Evolutionary conservation across 2,329 filamentous ascomycete species (phyloP).

Genomic region (Leptographium wingfieldii): DNA sequence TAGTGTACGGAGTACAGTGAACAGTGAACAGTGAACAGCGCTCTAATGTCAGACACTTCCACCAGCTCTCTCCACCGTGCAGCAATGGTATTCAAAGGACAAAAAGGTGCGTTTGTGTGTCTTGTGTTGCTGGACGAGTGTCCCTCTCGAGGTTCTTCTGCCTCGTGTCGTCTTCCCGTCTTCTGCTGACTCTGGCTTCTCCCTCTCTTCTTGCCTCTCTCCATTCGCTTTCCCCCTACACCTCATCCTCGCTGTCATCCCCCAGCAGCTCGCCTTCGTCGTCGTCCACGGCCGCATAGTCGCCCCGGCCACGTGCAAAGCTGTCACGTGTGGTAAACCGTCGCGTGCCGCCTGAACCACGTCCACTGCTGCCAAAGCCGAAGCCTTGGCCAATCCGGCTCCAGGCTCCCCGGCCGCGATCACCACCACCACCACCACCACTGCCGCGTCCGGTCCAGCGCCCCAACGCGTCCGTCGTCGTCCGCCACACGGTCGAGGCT

Average conservation of each 20-base stretch:
- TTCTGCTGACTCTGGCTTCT: not conserved
- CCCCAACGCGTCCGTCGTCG: constrained; percentile 36
- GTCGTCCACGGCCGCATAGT: constrained; percentile 79
- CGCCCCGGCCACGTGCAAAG: constrained; percentile 75
- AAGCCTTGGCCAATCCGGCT: constrained; percentile 28
- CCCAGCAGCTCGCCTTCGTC: constrained; percentile 92
- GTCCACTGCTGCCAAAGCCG: constrained; percentile 22
- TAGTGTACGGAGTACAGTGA: too few relatives aligned
- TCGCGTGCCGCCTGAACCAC: constrained; percentile 39
- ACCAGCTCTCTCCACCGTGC: not conserved
- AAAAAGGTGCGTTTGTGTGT: not conserved
- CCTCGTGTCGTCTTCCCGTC: not conserved
- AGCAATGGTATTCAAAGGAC: not conserved
- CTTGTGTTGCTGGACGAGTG: too few relatives aligned
- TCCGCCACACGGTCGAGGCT: constrained; percentile 59
- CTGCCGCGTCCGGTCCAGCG: constrained; percentile 19
- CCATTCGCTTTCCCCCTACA: constrained; percentile 21
- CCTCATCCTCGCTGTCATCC: constrained; percentile 87
- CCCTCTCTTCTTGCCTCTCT: constrained; percentile 51
- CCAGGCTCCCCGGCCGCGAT: constrained; percentile 33
- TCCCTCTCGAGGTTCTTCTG: not conserved
- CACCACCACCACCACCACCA: constrained; percentile 27
- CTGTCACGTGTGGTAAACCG: constrained; percentile 81
- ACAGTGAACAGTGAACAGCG: too few relatives aligned
- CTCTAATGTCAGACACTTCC: not conserved